phyloP scores from a whole-genome alignment of 768 basidiomycete genomes.

The Naematelia encephala region DNA sequence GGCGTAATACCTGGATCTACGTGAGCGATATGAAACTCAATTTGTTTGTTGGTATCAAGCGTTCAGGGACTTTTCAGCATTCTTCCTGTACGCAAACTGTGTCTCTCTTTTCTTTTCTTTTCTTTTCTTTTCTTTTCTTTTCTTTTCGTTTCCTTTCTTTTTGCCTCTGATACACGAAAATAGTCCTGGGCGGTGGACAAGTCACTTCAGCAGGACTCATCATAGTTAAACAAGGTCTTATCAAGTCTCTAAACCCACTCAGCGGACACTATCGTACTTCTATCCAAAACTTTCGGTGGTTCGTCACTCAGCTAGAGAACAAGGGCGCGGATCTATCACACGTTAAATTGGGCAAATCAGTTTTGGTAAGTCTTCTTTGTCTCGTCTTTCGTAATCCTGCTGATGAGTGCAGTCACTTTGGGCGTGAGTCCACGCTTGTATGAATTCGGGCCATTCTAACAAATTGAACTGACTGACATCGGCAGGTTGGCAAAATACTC shows the following conservation, averaged over 20 bases:
- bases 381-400: not conserved
- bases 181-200: slow-evolving; percentile 51
- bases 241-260: slow-evolving; percentile 62
- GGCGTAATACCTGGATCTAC: slow-evolving; percentile 67
- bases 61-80: slow-evolving; percentile 64
- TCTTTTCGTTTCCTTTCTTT: too few relatives aligned
- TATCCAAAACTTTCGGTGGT: slow-evolving; percentile 62
- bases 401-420: slow-evolving; percentile 15
- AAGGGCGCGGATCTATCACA: slow-evolving; percentile 62
- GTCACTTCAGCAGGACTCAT: slow-evolving; percentile 68
- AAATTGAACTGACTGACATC: too few relatives aligned
- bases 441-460: slow-evolving; percentile 1
- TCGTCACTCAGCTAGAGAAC: slow-evolving; percentile 58
- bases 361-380: slow-evolving; percentile 49
- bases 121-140: too few relatives aligned
- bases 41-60: slow-evolving; percentile 67
- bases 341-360: slow-evolving; percentile 63
- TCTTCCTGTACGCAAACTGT: slow-evolving; percentile 54
- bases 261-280: slow-evolving; percentile 68
- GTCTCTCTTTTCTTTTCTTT: too few relatives aligned
- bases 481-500: slow-evolving; percentile 27
- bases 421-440: slow-evolving; percentile 9
- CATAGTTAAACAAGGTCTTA: slow-evolving; percentile 61
- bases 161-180: too few relatives aligned
- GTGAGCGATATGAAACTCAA: slow-evolving; percentile 60